Base-by-base conservation (phyloP, 257 asterid genomes). In the Solanum microdontum region DNA sequence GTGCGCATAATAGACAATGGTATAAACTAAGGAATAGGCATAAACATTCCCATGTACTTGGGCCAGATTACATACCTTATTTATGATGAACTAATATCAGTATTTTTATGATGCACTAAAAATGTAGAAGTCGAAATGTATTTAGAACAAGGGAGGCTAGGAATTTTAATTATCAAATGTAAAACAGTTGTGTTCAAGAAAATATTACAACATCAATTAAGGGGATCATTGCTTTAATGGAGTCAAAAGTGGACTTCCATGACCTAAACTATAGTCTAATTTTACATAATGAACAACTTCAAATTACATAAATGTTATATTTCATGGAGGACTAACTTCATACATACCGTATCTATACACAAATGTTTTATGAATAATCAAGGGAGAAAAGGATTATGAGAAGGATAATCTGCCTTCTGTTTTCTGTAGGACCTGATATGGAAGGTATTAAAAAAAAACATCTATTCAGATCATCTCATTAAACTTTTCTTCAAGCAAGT, bases 341-440 rank as follows among this genome's bases (percentile, higher is more conserved):
- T 30, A 45, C n/a, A 17, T 28, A 2, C 1, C 24, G 17, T 40
- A 77, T 77, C 1, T 77, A 43, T 77, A 40, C 64, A 77, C 30
- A 73, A 11, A 24, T 77, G 62, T 77, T 24, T 26, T 45, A 43
- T 15, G 39, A 26, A 24, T 21, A 30, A 36, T 93, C 87, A 95
- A 69, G 98, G 98, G 74, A 95, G 98, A 90, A 95, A 94, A 55
- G 98, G 98, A 87, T 95, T 95, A 87, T 88, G 92, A 55, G 94
- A 90, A 88, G 97, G 94, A 89, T 92, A 90, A 23, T 92, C 90
- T 88, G 90, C 92, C 88, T 89, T 90, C 70, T 94, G 93, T 69
- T 92, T 91, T 86, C 60, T 82, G 92, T 95, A 94, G 73, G 97
- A 90, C 95, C 97, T 92, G 93, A 60, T 90, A 36, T 21, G 40